Base-by-base conservation (phyloP, 345 rosid species). In the Citrus hindsii region DNA sequence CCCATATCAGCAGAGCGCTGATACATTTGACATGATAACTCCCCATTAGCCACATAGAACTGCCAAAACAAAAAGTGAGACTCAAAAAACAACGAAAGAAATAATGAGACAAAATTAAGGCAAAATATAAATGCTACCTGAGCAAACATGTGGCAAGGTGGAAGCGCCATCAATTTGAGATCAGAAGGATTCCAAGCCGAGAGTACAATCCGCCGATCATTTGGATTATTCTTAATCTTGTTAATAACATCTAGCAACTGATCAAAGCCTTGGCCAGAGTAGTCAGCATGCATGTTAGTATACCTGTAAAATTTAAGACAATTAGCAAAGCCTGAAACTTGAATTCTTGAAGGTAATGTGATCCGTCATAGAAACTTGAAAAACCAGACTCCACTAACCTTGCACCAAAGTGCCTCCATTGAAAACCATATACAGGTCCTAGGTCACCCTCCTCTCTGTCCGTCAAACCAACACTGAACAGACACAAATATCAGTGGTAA, bases 341-440 rank as follows among this genome's bases (percentile, higher is more conserved):
- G 51, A 67, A 56, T 60, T n/a, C 71, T 24, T 40, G 37, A 59
- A 77, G n/a, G 58, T 25, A 22, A 4, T 2, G 65, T 46, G 5
- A 82, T 56, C 61, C 46, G 5, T 22, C 37, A 61, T 38, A 30
- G 58, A 25, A 67, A 55, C 37, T 55, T 65, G 64, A 64, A 82
- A 67, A 73, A 67, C 51, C 67, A 58, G 71, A 65, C 78, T 38
- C 58, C 69, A 86, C 83, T 53, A 77, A 97, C 98, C 92, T 90
- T 53, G 99, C 98, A 73, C 98, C 99, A 88, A 94, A 97, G 83
- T 94, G 98, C 74, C 99, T 93, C 99, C 99, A 97, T 83, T 97
- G 99, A 84, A 97, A 97, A 69, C 99, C 98, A 83, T 93, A 97
- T 16, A 97, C 87, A 25, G 98, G 97, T 76, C 99, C 99, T 46